Base-by-base conservation (phyloP, 2,329 filamentous ascomycete species). In the Aspergillus viridinutans region DNA sequence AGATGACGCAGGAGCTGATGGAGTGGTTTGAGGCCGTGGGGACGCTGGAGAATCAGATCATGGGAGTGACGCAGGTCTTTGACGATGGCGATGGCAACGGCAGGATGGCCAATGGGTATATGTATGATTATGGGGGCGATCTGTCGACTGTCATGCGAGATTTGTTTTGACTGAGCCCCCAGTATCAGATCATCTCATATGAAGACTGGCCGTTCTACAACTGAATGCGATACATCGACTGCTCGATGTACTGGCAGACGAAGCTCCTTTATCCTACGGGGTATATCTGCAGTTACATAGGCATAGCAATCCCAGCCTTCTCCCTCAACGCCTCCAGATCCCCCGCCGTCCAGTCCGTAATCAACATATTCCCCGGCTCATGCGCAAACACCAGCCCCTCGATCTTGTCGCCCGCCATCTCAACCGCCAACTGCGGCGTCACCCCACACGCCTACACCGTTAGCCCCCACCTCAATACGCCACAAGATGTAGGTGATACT, bases 371-470 rank as follows among this genome's bases (percentile, higher is more conserved):
- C 0, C 84, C 84, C 0, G 84, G 85, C 20, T 80, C 79, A 72
- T 88, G 85, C 0, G 79, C 81, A 76, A 89, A 84, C 1, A 87
- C 76, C 1, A 76, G 74, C 0, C 85, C 85, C 49, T 81, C 64
- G 49, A 86, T 64, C 7, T 68, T 72, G 7, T 63, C 51, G 14
- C 65, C 60, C 4, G 83, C 82, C 56, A 74, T 76, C 77, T 85
- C 81, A 1, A 88, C 82, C 14, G 84, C 85, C 65, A 86, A 81
- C 65, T 88, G 85, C 1, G 86, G 85, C 40, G 85, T 88, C 10
- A 88, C 85, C 35, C 85, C 85, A 65, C 85, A 88, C 0, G 83
- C 85, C 84, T 85, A 83, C 81, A 83, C 81, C 83, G 35, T 85
- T 79, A 0, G 82, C 83, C 29, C 85, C 74, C 26, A 79, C 32